phyloP scores from a whole-genome alignment of 495 filamentous ascomycete genomes.

The Penicillium longicatenatum region DNA sequence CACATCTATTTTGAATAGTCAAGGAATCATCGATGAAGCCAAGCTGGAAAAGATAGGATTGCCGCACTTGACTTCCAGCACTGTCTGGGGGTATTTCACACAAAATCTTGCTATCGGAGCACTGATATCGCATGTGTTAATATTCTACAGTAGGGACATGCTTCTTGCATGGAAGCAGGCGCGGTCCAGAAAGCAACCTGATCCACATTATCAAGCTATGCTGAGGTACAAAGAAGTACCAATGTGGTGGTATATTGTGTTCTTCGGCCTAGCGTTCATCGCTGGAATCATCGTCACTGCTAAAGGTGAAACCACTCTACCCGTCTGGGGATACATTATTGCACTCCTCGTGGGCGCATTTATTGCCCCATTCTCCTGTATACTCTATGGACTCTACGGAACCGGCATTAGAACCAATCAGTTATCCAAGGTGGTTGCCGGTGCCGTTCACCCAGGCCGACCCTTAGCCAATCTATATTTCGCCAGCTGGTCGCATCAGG shows the following conservation, averaged over 20 bases:
- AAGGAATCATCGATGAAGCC: conserved; percentile 26
- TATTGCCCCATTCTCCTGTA: conserved; percentile 29
- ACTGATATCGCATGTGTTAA: conserved; percentile 28
- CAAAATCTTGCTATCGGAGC: conserved; percentile 26
- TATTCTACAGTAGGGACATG: conserved; percentile 36
- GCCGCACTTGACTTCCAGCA: conserved; percentile 20
- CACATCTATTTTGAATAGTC: conserved; percentile 29
- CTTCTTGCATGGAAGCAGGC: conserved; percentile 26
- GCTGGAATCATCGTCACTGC: conserved; percentile 48
- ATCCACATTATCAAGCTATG: conserved; percentile 49
- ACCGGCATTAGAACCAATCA: conserved; percentile 33
- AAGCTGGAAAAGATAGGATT: conserved; percentile 33
- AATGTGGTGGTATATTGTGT: conserved; percentile 37
- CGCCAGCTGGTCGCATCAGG: conserved; percentile 37
- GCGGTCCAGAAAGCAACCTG: conserved; percentile 23
- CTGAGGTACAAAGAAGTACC: conserved; percentile 53
- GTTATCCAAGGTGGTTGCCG: conserved; percentile 35
- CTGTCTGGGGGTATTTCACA: conserved; percentile 18
- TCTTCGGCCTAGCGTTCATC: conserved; percentile 31
- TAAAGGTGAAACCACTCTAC: conserved; percentile 50
- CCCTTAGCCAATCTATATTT: conserved; percentile 45
- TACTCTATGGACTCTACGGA: conserved; percentile 32
- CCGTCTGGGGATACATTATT: conserved; percentile 56
- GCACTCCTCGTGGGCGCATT: conserved; percentile 30
- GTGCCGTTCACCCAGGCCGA: conserved; percentile 37